Percentiles rank a stretch among this genome's conserved stretches.
Evolutionary conservation across 169 alveolate genomes (phyloP).

Genomic region (Plasmodium inui): DNA sequence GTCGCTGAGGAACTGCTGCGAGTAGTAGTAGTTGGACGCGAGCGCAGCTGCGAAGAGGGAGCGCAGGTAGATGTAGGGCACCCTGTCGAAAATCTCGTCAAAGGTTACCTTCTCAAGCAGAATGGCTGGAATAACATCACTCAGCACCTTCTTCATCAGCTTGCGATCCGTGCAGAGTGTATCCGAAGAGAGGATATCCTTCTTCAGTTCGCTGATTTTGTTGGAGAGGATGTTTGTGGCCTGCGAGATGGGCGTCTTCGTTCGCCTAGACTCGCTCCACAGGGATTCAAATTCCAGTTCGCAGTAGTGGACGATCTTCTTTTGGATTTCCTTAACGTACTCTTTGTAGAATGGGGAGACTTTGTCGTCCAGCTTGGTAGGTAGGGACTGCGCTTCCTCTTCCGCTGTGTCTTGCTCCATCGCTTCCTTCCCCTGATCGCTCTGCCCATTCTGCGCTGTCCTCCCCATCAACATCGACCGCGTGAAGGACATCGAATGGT

Average conservation of each 20-base stretch:
- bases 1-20: constrained; percentile 84
- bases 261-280: constrained; percentile 85
- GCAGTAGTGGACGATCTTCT: constrained; percentile 79
- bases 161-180: constrained; percentile 81
- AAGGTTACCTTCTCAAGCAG: constrained; percentile 78
- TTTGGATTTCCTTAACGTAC: constrained; percentile 82
- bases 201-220: constrained; percentile 84
- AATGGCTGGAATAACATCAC: constrained; percentile 80
- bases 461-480: background rate
- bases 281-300: constrained; percentile 81
- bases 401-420: background rate
- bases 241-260: constrained; percentile 85
- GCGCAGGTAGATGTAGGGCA: constrained; percentile 84
- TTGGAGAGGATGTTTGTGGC: constrained; percentile 85
- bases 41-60: constrained; percentile 85
- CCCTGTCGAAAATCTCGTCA: constrained; percentile 80
- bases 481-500: constrained; percentile 15
- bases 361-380: background rate
- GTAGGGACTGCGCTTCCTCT: no score
- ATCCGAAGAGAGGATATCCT: constrained; percentile 79
- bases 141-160: constrained; percentile 58
- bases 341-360: constrained; percentile 77
- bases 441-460: background rate
- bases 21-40: constrained; percentile 87
- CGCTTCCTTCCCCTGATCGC: background rate